Evolutionary conservation across 225 moss, liverwort and hornwort species (phyloP).

Genomic region (Pleurozium schreberi): DNA sequence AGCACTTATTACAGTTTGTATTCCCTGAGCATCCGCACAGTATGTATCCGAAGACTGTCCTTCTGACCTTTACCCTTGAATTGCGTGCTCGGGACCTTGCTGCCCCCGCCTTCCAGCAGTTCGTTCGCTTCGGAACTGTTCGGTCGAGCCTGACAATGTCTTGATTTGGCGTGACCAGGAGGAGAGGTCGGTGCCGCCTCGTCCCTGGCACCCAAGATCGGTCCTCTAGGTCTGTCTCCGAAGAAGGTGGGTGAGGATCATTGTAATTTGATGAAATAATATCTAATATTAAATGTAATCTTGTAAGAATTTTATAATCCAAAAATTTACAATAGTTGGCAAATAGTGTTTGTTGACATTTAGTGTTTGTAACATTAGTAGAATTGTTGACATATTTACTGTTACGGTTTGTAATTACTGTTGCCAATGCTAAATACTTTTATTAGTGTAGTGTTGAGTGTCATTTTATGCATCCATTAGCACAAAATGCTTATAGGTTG

Average conservation of each 20-base stretch:
- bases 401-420: too few relatives aligned
- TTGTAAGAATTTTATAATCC: too few relatives aligned
- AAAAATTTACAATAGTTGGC: too few relatives aligned
- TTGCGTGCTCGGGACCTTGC: rapidly evolving
- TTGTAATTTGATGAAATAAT: too few relatives aligned
- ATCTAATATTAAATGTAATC: too few relatives aligned
- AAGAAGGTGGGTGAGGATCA: conserved; percentile 85
- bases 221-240: conserved; percentile 72
- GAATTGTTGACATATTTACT: too few relatives aligned
- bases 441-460: too few relatives aligned
- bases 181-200: conserved; percentile 80
- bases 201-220: conserved; percentile 79
- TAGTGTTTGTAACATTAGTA: too few relatives aligned
- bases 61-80: background rate
- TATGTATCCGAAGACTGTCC: background rate
- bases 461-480: background rate
- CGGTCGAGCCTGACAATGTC: background rate
- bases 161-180: conserved; percentile 8
- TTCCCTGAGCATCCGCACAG: conserved; percentile 9
- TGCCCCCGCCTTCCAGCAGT: background rate
- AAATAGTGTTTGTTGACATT: too few relatives aligned
- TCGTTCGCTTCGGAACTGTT: background rate
- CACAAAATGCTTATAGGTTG: background rate
- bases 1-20: background rate
- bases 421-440: too few relatives aligned